Conservation (phyloP, 2,329 filamentous ascomycete genomes). For the Xylaria polymorpha region DNA sequence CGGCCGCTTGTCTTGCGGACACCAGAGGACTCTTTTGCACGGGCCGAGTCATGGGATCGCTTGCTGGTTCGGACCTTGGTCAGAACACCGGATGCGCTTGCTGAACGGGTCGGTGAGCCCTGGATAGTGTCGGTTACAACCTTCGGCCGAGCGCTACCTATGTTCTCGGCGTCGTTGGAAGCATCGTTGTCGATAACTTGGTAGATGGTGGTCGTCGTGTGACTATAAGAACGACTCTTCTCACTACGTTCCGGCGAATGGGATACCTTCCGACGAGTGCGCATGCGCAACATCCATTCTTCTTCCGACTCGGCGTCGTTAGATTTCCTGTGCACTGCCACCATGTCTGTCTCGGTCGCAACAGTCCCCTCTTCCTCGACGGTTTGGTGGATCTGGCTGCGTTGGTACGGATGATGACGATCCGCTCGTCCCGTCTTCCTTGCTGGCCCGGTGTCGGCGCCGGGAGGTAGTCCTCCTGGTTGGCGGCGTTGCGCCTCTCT, state of each 20-base stretch:
- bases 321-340: slow-evolving; percentile 70
- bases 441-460: slow-evolving; percentile 94
- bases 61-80: slow-evolving; percentile 74
- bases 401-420: slow-evolving; percentile 78
- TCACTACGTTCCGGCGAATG: slow-evolving; percentile 71
- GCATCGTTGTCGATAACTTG: slow-evolving; percentile 73
- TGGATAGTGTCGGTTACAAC: slow-evolving; percentile 63
- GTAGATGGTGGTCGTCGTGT: slow-evolving; percentile 77
- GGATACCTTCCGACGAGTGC: slow-evolving; percentile 72
- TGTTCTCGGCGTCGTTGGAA: slow-evolving; percentile 77
- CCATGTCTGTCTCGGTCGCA: slow-evolving; percentile 69
- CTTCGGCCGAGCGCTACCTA: slow-evolving; percentile 70
- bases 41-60: slow-evolving; percentile 63
- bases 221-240: slow-evolving; percentile 77
- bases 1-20: slow-evolving; percentile 75
- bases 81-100: slow-evolving; percentile 66
- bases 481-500: slow-evolving; percentile 74
- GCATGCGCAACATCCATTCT: slow-evolving; percentile 81
- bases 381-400: slow-evolving; percentile 61
- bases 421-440: slow-evolving; percentile 86
- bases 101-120: slow-evolving; percentile 59
- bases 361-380: slow-evolving; percentile 64
- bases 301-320: slow-evolving; percentile 80
- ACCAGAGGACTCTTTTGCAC: slow-evolving; percentile 63
- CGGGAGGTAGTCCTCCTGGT: slow-evolving; percentile 91